phyloP scores from a whole-genome alignment of 2,329 filamentous ascomycete species.

The Allantophomopsis cytisporea region DNA sequence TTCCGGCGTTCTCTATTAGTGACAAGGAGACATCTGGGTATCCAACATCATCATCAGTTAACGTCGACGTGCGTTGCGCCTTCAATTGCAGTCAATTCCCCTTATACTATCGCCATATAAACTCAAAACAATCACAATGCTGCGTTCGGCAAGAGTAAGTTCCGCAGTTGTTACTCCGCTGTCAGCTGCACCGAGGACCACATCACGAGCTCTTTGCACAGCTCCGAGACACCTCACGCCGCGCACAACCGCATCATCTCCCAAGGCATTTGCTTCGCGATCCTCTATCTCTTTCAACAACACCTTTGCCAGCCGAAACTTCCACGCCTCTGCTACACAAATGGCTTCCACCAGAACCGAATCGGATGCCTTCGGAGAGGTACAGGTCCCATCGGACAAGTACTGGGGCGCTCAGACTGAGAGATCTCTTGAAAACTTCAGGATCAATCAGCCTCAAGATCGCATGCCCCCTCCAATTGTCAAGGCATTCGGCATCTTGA shows the following conservation, averaged over 20 bases:
- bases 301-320: conserved; percentile 7
- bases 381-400: conserved; percentile 81
- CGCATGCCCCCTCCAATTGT: conserved; percentile 92
- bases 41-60: too few relatives aligned
- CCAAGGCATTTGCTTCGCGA: conserved; percentile 3
- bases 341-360: conserved; percentile 59
- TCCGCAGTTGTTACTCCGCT: conserved; percentile 7
- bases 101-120: not conserved
- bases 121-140: conserved; percentile 6
- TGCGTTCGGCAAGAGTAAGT: conserved; percentile 12
- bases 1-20: too few relatives aligned
- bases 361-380: conserved; percentile 94
- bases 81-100: too few relatives aligned
- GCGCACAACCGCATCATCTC: conserved; percentile 1
- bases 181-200: conserved; percentile 12
- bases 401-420: conserved; percentile 99
- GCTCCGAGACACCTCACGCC: conserved; percentile 2
- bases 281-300: not conserved
- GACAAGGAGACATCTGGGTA: too few relatives aligned
- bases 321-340: conserved; percentile 16
- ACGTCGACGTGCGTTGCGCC: too few relatives aligned
- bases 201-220: conserved; percentile 7
- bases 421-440: conserved; percentile 93
- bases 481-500: conserved; percentile 90
- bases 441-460: conserved; percentile 98